Conservation (phyloP, 2,329 filamentous ascomycete genomes). For the Colletotrichum acutatum region DNA sequence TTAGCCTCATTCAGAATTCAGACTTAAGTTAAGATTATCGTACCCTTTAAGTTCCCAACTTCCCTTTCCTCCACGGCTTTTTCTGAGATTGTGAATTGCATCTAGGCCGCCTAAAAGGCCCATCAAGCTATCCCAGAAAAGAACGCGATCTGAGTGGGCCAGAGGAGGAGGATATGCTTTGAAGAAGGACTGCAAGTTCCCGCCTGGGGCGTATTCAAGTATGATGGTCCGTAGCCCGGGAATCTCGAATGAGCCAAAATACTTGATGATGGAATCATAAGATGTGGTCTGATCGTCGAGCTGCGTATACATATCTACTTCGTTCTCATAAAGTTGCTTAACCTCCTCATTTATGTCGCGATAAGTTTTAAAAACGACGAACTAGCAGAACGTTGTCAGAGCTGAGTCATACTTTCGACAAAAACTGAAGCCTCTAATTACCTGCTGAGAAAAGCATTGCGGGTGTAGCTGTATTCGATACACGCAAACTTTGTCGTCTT, state of each 20-base stretch:
- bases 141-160: not conserved
- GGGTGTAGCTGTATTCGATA: too few relatives aligned
- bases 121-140: not conserved
- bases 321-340: not conserved
- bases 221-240: not conserved
- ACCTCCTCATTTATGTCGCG: not conserved
- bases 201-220: not conserved
- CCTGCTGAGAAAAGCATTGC: too few relatives aligned
- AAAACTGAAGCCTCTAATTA: too few relatives aligned
- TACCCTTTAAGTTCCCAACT: not conserved
- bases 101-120: not conserved
- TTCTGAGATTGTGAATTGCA: not conserved
- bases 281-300: not conserved
- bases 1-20: not conserved
- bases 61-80: not conserved
- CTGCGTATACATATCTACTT: not conserved
- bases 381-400: not conserved
- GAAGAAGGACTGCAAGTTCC: not conserved
- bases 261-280: not conserved
- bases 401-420: too few relatives aligned
- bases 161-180: not conserved
- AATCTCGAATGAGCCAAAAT: not conserved
- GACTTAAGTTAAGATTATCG: not conserved
- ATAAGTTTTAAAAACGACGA: slow-evolving; percentile 13
- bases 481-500: not conserved